Percentiles rank a stretch among this genome's conserved stretches.
Evolutionary conservation across 805 yeast species (phyloP).

Genomic region (Sungouiozyma ichnusensis): DNA sequence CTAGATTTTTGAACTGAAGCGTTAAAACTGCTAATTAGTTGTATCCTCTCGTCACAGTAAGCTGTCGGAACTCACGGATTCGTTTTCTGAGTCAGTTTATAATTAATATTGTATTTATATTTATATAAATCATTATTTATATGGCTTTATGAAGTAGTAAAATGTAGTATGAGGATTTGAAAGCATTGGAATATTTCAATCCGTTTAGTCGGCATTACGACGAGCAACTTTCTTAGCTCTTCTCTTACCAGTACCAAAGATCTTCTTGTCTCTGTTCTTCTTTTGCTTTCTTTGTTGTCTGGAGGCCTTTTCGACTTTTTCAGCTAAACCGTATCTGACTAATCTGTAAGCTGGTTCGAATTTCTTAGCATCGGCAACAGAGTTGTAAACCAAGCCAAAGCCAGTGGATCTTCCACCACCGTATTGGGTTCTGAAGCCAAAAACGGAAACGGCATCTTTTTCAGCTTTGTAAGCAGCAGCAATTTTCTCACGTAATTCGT

Average conservation of each 20-base stretch:
- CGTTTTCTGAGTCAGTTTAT: background rate
- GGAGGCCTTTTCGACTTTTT: conserved; percentile 92
- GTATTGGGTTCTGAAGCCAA: conserved; percentile 98
- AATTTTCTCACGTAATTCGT: conserved; percentile 92
- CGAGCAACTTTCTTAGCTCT: conserved; percentile 87
- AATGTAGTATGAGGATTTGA: background rate
- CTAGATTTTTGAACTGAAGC: no score
- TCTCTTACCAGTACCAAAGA: conserved; percentile 96
- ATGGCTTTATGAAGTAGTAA: background rate
- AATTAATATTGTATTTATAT: background rate
- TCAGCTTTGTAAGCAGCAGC: conserved; percentile 84
- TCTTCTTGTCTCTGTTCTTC: conserved; percentile 99
- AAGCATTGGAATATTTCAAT: background rate
- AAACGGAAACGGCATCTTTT: conserved; percentile 91
- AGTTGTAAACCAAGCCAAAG: conserved; percentile 97
- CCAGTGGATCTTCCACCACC: conserved; percentile 99
- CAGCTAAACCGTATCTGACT: conserved; percentile 97
- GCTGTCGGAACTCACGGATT: background rate
- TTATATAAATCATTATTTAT: background rate
- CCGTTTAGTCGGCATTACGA: conserved; percentile 70
- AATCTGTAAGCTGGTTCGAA: conserved; percentile 99
- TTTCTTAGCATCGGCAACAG: conserved; percentile 93
- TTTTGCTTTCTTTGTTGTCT: conserved; percentile 99
- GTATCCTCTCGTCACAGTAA: no score
- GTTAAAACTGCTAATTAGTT: no score